phyloP scores from a whole-genome alignment of 192 early-diverging fungal species.

The Paraglomus brasilianum region DNA sequence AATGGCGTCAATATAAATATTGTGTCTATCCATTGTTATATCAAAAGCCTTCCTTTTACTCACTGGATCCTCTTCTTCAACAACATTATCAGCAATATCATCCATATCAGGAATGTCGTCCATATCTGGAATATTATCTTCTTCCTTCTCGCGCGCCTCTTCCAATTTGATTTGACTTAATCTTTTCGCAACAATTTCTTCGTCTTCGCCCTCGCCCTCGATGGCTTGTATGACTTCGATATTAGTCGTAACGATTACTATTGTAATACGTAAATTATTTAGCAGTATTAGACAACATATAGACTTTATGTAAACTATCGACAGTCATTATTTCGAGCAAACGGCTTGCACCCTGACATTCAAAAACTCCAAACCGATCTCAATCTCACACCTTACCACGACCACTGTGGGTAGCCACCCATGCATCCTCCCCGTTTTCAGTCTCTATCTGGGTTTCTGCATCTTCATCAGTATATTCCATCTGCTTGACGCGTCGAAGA shows the following conservation, averaged over 20 bases:
- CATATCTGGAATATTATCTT: constrained; percentile 79
- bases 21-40: not conserved
- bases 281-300: not conserved
- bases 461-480: constrained; percentile 72
- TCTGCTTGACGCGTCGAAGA: constrained; percentile 76
- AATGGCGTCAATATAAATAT: not conserved
- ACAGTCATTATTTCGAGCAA: constrained; percentile 31
- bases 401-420: constrained; percentile 83
- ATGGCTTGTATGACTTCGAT: constrained; percentile 63
- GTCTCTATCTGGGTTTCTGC: constrained; percentile 56
- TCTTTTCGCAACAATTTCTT: constrained; percentile 38
- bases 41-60: constrained; percentile 1
- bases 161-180: constrained; percentile 36
- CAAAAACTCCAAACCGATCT: too few species aligned
- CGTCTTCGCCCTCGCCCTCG: constrained; percentile 61
- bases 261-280: not conserved
- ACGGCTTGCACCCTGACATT: constrained; percentile 1
- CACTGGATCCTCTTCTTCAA: constrained; percentile 80
- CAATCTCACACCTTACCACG: constrained; percentile 42
- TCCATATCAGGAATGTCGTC: constrained; percentile 93
- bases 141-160: constrained; percentile 48
- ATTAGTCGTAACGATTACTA: constrained; percentile 35
- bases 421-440: constrained; percentile 71
- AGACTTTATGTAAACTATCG: constrained; percentile 13
- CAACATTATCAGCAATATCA: constrained; percentile 62